Conservation (phyloP, 345 rosid species). For the Psidium guajava region DNA sequence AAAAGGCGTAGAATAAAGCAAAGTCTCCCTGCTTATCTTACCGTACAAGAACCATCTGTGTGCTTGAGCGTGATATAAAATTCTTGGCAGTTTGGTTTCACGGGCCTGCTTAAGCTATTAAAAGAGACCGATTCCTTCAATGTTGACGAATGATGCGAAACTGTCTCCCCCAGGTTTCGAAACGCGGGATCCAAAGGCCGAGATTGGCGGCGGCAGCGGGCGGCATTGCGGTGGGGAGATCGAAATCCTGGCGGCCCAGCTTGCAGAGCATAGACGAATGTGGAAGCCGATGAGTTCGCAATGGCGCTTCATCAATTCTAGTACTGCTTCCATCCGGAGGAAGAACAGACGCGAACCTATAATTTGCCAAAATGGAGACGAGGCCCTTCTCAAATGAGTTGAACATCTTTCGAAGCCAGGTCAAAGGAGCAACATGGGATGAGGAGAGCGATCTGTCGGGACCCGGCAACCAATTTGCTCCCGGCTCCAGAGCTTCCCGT, state of each 20-base stretch:
- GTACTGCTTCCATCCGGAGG: background rate
- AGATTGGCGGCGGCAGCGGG: conserved; percentile 23
- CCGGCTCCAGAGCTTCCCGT: background rate
- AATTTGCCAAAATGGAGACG: background rate
- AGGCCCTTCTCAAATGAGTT: background rate
- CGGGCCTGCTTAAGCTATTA: background rate
- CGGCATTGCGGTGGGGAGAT: conserved; percentile 27
- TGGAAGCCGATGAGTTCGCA: conserved; percentile 16
- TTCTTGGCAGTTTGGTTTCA: background rate
- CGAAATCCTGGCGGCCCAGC: conserved; percentile 81
- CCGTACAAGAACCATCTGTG: background rate
- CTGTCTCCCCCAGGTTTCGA: background rate
- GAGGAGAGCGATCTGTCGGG: background rate
- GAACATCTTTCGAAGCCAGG: background rate
- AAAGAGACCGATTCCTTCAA: background rate
- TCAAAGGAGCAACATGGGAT: background rate
- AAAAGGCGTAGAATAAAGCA: background rate
- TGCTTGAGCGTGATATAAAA: background rate
- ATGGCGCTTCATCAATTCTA: background rate
- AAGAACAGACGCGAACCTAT: background rate
- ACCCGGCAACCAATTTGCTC: background rate
- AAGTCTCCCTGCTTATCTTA: background rate
- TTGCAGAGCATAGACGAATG: conserved; percentile 80
- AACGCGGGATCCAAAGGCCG: conserved; percentile 38
- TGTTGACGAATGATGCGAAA: background rate